These are phyloP conservation scores for Akanthomyces uredinophilus DNA, from an alignment of 2,329 filamentous ascomycete genomes.

Conservation along the genomic window DNA sequence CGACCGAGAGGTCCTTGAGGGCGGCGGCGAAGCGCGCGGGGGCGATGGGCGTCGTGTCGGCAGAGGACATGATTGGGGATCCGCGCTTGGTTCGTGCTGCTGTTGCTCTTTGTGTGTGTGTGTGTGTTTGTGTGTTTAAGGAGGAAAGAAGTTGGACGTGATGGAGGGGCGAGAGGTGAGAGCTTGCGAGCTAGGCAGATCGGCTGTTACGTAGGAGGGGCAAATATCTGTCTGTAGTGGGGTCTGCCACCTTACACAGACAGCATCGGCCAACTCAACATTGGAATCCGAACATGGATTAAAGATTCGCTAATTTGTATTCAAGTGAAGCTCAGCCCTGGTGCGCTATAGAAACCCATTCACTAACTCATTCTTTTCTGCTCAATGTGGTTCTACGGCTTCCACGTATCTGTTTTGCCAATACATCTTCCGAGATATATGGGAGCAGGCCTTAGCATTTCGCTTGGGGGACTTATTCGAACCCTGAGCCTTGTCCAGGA, in stretches of 20 bases:
- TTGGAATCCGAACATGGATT: too few species aligned
- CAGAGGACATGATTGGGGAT: constrained; percentile 50
- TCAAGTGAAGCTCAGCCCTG: too few species aligned
- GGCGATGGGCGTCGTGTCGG: constrained; percentile 56
- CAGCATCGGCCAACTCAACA: too few species aligned
- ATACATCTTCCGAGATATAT: background rate
- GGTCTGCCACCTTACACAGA: background rate
- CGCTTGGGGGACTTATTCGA: too few species aligned
- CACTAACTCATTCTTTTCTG: background rate
- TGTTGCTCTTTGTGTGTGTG: background rate
- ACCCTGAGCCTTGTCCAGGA: too few species aligned
- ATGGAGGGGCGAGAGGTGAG: background rate
- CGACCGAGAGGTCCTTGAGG: constrained; percentile 60
- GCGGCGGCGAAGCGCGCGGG: constrained; percentile 61
- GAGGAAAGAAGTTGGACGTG: background rate
- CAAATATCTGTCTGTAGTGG: background rate
- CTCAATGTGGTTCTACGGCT: background rate
- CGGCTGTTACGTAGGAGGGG: constrained; percentile 1
- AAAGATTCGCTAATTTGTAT: too few species aligned
- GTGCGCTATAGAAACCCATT: too few species aligned
- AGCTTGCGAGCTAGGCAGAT: background rate
- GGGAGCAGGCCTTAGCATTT: too few species aligned
- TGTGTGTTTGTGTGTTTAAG: background rate
- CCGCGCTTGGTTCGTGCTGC: background rate
- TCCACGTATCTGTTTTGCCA: background rate